Percentiles rank a stretch among this genome's conserved stretches.
phyloP scores from a whole-genome alignment of 768 basidiomycete genomes.

The Phlebiopsis gigantea region DNA sequence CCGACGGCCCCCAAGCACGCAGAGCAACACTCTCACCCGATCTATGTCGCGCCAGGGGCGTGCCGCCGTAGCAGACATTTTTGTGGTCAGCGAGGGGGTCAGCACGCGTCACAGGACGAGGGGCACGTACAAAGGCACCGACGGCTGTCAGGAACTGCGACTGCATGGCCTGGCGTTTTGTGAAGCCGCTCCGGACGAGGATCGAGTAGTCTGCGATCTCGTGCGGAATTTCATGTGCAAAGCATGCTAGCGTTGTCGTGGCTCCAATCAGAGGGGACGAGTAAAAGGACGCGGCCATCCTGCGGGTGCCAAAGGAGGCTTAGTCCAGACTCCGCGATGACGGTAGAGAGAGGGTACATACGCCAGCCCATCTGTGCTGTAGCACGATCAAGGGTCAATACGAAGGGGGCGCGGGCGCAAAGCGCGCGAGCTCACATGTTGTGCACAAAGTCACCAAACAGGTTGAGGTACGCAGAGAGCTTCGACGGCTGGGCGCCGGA shows the following conservation, averaged over 20 bases:
- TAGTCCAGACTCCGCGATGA: not conserved
- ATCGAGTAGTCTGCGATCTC: slow-evolving; percentile 99
- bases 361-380: slow-evolving; percentile 89
- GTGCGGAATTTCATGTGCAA: slow-evolving; percentile 93
- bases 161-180: slow-evolving; percentile 88
- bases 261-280: slow-evolving; percentile 92
- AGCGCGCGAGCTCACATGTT: slow-evolving; percentile 61
- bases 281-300: slow-evolving; percentile 96
- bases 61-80: too few relatives aligned
- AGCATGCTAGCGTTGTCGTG: slow-evolving; percentile 92
- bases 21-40: slow-evolving; percentile 19
- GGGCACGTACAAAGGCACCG: slow-evolving; percentile 74
- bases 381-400: slow-evolving; percentile 5
- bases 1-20: not conserved
- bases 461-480: slow-evolving; percentile 86
- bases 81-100: not conserved
- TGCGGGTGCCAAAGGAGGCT: slow-evolving; percentile 24
- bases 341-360: slow-evolving; percentile 33
- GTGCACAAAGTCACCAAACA: slow-evolving; percentile 91
- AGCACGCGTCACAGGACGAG: not conserved
- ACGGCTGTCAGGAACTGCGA: slow-evolving; percentile 90
- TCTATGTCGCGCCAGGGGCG: slow-evolving; percentile 12
- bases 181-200: slow-evolving; percentile 83
- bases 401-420: slow-evolving; percentile 15
- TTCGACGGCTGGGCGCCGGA: slow-evolving; percentile 58